These are phyloP conservation scores for Allium fistulosum DNA, from an alignment of 106 monocot species.

Conservation along the genomic window DNA sequence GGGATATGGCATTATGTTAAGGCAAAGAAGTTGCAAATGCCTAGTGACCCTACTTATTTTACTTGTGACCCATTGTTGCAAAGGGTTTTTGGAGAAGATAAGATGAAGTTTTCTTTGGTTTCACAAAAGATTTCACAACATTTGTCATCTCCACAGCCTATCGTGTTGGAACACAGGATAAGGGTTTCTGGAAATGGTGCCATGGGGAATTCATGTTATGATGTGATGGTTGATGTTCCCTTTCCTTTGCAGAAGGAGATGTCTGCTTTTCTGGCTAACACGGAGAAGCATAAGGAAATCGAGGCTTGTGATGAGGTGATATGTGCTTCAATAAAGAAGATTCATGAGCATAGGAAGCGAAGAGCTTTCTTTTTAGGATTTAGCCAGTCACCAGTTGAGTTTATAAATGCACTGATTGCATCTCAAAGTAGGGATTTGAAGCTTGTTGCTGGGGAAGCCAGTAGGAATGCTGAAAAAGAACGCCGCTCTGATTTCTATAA, in stretches of 20 bases:
- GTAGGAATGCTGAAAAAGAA: slow-evolving; percentile 77
- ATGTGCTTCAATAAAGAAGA: slow-evolving; percentile 91
- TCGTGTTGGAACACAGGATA: slow-evolving; percentile 74
- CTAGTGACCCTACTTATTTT: slow-evolving; percentile 82
- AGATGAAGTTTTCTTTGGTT: slow-evolving; percentile 76
- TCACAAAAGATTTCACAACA: slow-evolving; percentile 98
- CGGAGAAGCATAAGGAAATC: slow-evolving; percentile 91
- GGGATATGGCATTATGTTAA: slow-evolving; percentile 97
- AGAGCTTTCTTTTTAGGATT: slow-evolving; percentile 96
- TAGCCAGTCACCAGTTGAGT: slow-evolving; percentile 96
- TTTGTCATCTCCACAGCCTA: slow-evolving; percentile 63
- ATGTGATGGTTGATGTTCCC: slow-evolving; percentile 84
- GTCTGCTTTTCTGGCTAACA: slow-evolving; percentile 65
- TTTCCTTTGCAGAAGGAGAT: slow-evolving; percentile 95
- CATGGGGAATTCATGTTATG: slow-evolving; percentile 73
- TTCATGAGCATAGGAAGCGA: slow-evolving; percentile 90
- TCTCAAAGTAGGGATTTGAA: slow-evolving; percentile 90
- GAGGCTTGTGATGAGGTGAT: slow-evolving; percentile 93
- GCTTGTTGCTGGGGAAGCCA: slow-evolving; percentile 76
- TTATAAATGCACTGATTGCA: slow-evolving; percentile 86
- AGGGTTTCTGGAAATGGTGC: slow-evolving; percentile 61
- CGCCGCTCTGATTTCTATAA: slow-evolving; percentile 87
- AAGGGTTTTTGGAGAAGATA: slow-evolving; percentile 89
- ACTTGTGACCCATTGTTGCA: slow-evolving; percentile 70
- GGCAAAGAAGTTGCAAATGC: slow-evolving; percentile 88